Base-by-base conservation (phyloP, 2,329 filamentous ascomycete genomes). In the Botryotinia globosa region DNA sequence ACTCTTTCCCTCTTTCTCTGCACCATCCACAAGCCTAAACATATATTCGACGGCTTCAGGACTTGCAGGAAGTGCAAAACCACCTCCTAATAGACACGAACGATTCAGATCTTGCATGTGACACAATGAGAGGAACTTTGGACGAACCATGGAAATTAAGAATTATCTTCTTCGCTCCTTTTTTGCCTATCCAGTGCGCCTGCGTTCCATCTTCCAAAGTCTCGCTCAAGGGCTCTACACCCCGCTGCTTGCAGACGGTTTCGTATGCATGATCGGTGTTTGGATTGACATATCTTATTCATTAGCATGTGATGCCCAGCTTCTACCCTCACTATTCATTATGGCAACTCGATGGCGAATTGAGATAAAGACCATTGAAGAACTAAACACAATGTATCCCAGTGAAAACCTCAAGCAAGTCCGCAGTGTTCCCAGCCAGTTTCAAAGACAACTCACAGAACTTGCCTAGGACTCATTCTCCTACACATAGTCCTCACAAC, bases 51-150 rank as follows among this genome's bases (percentile, higher is more conserved):
- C 81, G 77, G 88, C 85, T 59, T 82, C 84, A 10, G 82, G 75
- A 9, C 80, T 80, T 12, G 83, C 83, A 3, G 87, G 83, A 12
- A 87, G 73, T 3, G 83, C 83, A 76, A 88, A 90, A 8, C 88
- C 88, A 62, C 88, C 88, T 25, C 86, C 85, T 88, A 37, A 34
- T 54, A 14, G 18, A 25, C 32, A 54, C 37, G 1, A 66, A 54
- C 37, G 3, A 8, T 39, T 63, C 69, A 32, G 73, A 70, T 22
- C 8, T 51, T 5, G 54, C n/a, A 22, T 42, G 16, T 45, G 25
- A 10, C 12, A 7, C 22, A 22, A 2, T 12, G 51, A 29, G 42
- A 29, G 29, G 37, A 45, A 65, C 44, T 51, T 20, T 58, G 7
- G 20, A 65, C 73, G 34, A 74, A 82, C 84, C 85, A 74, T 87